A percentile compares a stretch with the other conserved stretches of the same genome.
Conservation (phyloP, 2,329 filamentous ascomycete species). For the Spiromastix sp. region DNA sequence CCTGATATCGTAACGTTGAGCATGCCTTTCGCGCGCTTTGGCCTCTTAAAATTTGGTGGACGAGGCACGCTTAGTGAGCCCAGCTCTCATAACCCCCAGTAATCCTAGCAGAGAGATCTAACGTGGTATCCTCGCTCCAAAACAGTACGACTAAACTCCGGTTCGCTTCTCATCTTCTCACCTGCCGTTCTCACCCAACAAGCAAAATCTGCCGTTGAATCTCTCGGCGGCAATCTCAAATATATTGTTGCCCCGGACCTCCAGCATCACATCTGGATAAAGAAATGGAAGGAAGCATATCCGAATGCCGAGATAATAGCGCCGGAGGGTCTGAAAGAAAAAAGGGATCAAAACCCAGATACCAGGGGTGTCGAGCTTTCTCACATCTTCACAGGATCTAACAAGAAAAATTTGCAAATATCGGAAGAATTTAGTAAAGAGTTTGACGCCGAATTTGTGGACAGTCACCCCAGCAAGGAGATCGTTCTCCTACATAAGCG, state of each 20-base stretch:
- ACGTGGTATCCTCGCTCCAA: conserved; percentile 10
- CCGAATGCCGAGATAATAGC: conserved; percentile 72
- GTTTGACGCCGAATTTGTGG: conserved; percentile 77
- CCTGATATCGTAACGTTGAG: conserved; percentile 52
- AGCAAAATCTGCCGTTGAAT: conserved; percentile 52
- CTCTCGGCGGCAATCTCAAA: conserved; percentile 57
- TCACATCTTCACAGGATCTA: conserved; percentile 54
- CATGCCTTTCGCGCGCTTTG: conserved; percentile 74
- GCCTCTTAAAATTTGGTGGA: conserved; percentile 71
- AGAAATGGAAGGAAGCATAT: conserved; percentile 70
- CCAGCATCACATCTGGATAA: conserved; percentile 92
- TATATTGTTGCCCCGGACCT: conserved; percentile 84
- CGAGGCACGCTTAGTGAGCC: conserved; percentile 68
- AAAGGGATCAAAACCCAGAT: conserved; percentile 53
- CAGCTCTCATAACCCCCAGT: no score
- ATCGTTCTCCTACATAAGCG: conserved; percentile 79
- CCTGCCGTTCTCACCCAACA: conserved; percentile 75
- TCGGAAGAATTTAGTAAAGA: conserved; percentile 73
- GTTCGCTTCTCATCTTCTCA: conserved; percentile 78
- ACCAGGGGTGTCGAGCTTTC: conserved; percentile 53
- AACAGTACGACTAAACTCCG: conserved; percentile 65
- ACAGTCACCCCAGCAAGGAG: conserved; percentile 73
- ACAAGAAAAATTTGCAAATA: conserved; percentile 44
- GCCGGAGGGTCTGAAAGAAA: conserved; percentile 72
- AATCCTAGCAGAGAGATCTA: background rate